Base-by-base conservation (phyloP, 2,329 filamentous ascomycete species). In the Nannizziopsis arthrosporioides region DNA sequence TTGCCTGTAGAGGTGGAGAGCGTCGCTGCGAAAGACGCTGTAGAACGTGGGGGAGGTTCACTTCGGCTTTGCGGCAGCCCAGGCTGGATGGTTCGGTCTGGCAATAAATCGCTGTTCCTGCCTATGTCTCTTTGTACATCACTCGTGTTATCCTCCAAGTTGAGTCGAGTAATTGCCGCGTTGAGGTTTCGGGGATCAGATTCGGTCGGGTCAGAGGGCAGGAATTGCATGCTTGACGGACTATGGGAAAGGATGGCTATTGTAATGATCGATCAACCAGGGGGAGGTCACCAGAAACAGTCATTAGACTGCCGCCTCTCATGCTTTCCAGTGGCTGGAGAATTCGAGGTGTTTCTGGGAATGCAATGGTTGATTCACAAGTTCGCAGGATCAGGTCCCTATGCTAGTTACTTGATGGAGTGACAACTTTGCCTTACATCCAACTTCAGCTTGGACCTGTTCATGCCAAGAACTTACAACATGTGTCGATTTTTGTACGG, bases 231-330 rank as follows among this genome's bases (percentile, higher is more conserved):
- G 30, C 38, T 36, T 30, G 39, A 40, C 67, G 63, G 55, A 70
- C 68, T 51, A 67, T 64, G 49, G 68, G 63, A 36, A 68, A 69
- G 27, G 61, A 27, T 61, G 44, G 71, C 61, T 43, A 67, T 67
- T 56, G 64, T 63, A 59, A 63, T 71, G 69, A 72, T 73, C 62
- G 57, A 62, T 57, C 56, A 55, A 55, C 52, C 45, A 30, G 52
- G 48, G 34, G 43, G 51, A 58, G 55, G 53, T 45, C 51, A 46
- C 49, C n/a, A 41, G 43, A 44, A 51, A 49, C 41, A 45, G 48
- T 19, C 44, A 42, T 47, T n/a, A 40, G n/a, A 40, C 32, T 38
- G 36, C 15, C 19, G 27, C 31, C 18, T 48, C 45, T 42, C 45
- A 48, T 48, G 34, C 45, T 48, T 48, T 48, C 37, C 45, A 41